Base-by-base conservation (phyloP, 305 asterid genomes). In the Fraxinus platypoda region DNA sequence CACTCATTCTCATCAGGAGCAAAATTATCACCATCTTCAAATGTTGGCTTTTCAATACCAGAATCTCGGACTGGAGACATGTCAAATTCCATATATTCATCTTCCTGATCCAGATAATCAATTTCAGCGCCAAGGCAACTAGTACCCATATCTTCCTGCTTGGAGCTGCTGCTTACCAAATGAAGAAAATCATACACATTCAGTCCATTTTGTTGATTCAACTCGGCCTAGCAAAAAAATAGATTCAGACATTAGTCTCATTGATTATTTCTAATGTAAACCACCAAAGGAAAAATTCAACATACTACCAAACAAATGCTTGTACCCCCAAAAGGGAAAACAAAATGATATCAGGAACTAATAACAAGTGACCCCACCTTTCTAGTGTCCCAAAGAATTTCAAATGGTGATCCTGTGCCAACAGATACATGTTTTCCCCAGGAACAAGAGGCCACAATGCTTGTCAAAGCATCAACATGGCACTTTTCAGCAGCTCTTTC, bases 401-500 rank as follows among this genome's bases (percentile, higher is more conserved):
- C 98, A 31, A 96, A 96, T 43, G 97, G 90, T 78, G 98, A 91
- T 84, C 99, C 99, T 34, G 99, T 92, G 82, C 99, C 99, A 75
- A 96, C 95, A 17, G 98, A 89, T 46, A 94, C 99, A 80, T 91
- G 94, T 82, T 93, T 96, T 12, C 99, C 99, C 99, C 99, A 96
- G 66, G 98, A 94, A 90, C 99, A 96, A 78, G 99, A 93, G 33
- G 92, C 98, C 85, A 96, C 99, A 81, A 93, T 88, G 83, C 98
- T 93, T 28, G 99, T 88, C 83, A 96, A 84, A 78, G 92, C 88
- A 85, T 96, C 99, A 37, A 88, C 91, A 81, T 94, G 91, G 86
- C 98, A 91, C 87, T 96, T 96, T 83, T 96, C 99, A 78, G 98
- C 98, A 79, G 99, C 98, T 89, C 89, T 94, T 78, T 96, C 99